Evolutionary conservation across 1,139 yeast genomes (phyloP).

Genomic region (Hyphopichia buzzinii): DNA sequence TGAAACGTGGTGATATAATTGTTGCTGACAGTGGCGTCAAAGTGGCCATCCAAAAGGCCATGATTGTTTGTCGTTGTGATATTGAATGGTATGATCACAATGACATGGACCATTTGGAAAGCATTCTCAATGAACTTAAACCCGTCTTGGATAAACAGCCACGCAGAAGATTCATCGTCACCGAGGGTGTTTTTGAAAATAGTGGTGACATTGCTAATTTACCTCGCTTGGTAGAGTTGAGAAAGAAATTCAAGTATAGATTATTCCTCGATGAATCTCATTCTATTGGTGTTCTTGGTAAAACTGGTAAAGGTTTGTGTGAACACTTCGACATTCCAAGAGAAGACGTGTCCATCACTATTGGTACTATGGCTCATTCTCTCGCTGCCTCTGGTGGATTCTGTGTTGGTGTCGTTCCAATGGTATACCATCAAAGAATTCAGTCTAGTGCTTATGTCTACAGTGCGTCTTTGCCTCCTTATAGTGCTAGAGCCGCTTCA

Average conservation of each 20-base stretch:
- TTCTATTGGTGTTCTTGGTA: constrained; percentile 84
- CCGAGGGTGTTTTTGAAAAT: constrained; percentile 84
- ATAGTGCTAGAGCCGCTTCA: constrained; percentile 73
- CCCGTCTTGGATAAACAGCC: constrained; percentile 69
- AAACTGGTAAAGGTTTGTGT: constrained; percentile 79
- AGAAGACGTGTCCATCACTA: constrained; percentile 72
- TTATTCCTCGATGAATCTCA: constrained; percentile 82
- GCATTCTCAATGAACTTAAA: constrained; percentile 59
- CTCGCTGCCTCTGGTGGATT: constrained; percentile 94
- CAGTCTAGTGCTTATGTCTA: constrained; percentile 88
- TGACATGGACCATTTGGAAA: constrained; percentile 78
- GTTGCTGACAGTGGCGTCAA: constrained; percentile 83
- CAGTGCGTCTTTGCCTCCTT: constrained; percentile 94
- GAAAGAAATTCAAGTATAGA: constrained; percentile 79
- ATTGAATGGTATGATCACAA: constrained; percentile 85
- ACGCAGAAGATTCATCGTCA: constrained; percentile 80
- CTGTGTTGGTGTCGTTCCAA: constrained; percentile 79
- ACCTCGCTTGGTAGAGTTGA: constrained; percentile 67
- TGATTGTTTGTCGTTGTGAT: constrained; percentile 81
- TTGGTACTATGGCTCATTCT: constrained; percentile 82
- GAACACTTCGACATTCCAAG: constrained; percentile 70
- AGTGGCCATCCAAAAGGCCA: constrained; percentile 82
- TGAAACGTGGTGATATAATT: constrained; percentile 91
- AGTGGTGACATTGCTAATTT: constrained; percentile 81
- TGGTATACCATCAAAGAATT: constrained; percentile 91